Evolutionary conservation across 768 basidiomycete species (phyloP).

Genomic region (Calvatia gigantea): DNA sequence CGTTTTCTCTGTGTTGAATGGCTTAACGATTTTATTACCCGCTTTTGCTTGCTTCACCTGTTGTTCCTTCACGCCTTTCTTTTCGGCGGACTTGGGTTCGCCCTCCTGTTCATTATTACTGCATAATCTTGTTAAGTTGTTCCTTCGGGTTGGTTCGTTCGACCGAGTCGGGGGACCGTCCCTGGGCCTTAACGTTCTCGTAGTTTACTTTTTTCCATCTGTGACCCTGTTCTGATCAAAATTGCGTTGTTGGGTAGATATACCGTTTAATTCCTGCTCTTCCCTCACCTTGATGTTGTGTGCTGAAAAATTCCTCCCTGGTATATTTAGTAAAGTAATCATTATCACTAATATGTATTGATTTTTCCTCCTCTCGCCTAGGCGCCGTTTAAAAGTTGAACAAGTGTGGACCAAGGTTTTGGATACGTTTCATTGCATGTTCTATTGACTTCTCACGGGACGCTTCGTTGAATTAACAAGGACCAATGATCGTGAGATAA

Average conservation of each 20-base stretch:
- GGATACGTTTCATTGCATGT: conserved; percentile 1
- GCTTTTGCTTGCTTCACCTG: conserved; percentile 5
- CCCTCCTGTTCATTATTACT: conserved; percentile 10
- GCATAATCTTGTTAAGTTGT: conserved; percentile 6
- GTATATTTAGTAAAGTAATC: conserved; percentile 10
- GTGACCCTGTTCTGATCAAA: neutral
- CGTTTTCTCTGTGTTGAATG: neutral
- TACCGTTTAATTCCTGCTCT: conserved; percentile 2
- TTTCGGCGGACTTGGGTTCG: conserved; percentile 10
- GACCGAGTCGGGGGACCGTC: conserved; percentile 8
- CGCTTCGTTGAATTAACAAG: conserved; percentile 3
- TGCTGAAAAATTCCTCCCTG: neutral
- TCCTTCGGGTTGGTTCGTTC: neutral
- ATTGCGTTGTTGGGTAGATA: neutral
- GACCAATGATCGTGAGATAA: neutral
- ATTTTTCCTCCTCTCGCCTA: neutral
- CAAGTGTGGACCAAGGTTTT: neutral
- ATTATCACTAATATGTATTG: conserved; percentile 13
- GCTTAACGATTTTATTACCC: neutral
- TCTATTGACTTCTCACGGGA: neutral
- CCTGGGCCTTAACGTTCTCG: neutral
- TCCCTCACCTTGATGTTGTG: conserved; percentile 4
- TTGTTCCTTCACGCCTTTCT: conserved; percentile 4
- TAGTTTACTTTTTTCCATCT: neutral
- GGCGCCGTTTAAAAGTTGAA: neutral